phyloP scores from a whole-genome alignment of 2,329 filamentous ascomycete genomes.

The Fusarium sp. region DNA sequence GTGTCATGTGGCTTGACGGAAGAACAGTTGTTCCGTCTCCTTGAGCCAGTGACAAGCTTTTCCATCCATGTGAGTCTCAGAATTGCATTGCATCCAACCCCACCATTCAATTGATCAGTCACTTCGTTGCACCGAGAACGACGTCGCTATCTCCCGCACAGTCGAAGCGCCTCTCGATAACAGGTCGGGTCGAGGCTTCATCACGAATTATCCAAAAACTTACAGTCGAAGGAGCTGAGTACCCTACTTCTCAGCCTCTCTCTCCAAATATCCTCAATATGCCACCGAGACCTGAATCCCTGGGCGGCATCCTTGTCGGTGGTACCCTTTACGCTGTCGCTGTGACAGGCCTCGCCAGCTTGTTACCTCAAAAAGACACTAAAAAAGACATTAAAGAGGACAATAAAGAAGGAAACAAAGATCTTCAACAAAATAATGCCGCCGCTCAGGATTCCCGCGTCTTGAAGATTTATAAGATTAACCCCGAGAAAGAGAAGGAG shows the following conservation, averaged over 20 bases:
- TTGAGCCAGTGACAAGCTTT: not conserved
- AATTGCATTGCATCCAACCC: not conserved
- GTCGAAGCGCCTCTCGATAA: not conserved
- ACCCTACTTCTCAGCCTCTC: too few species aligned
- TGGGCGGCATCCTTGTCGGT: not conserved
- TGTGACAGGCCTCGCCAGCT: not conserved
- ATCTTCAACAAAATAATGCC: too few species aligned
- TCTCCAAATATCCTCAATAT: not conserved
- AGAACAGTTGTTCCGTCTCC: not conserved
- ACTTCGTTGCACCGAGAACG: too few species aligned
- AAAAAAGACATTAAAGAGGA: not conserved
- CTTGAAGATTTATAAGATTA: not conserved
- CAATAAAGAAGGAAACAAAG: not conserved
- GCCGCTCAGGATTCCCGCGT: too few species aligned
- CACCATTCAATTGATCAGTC: not conserved
- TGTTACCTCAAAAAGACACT: not conserved
- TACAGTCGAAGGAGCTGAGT: not conserved
- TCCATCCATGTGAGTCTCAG: not conserved
- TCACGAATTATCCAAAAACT: too few species aligned
- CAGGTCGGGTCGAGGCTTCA: not conserved
- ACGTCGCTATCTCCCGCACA: too few species aligned
- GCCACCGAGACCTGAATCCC: not conserved
- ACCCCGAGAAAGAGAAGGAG: not conserved
- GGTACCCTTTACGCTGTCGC: not conserved
- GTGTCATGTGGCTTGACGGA: not conserved